phyloP scores from a whole-genome alignment of 225 moss, liverwort and hornwort genomes.

The Ulota crispa region DNA sequence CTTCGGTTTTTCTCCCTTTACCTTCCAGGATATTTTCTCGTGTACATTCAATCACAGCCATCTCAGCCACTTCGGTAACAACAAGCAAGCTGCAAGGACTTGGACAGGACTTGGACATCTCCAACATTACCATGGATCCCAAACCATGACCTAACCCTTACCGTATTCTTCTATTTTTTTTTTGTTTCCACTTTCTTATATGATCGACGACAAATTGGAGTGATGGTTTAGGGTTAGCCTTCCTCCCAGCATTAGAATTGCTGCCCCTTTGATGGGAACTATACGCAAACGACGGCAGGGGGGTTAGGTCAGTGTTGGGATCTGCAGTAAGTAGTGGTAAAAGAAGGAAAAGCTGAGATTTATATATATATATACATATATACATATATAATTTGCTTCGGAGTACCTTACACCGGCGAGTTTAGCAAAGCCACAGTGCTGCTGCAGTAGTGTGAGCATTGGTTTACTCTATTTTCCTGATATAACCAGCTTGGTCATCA shows the following conservation, averaged over 20 bases:
- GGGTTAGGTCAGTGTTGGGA: slow-evolving; percentile 52
- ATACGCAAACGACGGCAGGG: slow-evolving; percentile 46
- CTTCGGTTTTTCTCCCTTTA: no score
- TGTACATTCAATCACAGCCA: slow-evolving; percentile 30
- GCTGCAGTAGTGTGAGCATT: background rate
- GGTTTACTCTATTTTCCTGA: slow-evolving; percentile 37
- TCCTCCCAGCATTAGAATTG: slow-evolving; percentile 35
- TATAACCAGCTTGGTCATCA: slow-evolving; percentile 44
- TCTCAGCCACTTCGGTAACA: background rate
- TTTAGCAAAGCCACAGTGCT: slow-evolving; percentile 24
- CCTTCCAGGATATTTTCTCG: background rate
- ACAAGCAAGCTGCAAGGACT: background rate
- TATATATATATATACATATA: background rate
- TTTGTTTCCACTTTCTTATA: background rate
- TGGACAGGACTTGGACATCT: background rate
- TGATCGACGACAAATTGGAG: slow-evolving; percentile 18
- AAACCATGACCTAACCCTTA: slow-evolving; percentile 46
- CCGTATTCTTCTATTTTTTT: slow-evolving; percentile 15
- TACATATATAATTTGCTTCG: background rate
- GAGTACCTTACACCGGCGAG: slow-evolving; percentile 26
- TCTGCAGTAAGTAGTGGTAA: slow-evolving; percentile 28
- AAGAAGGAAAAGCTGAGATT: slow-evolving; percentile 2
- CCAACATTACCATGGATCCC: slow-evolving; percentile 36
- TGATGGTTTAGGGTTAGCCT: slow-evolving; percentile 48
- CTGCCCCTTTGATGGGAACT: slow-evolving; percentile 36